These are phyloP conservation scores for Cryptosporidium parvum DNA, from an alignment of 169 alveolate genomes.

Conservation along the genomic window DNA sequence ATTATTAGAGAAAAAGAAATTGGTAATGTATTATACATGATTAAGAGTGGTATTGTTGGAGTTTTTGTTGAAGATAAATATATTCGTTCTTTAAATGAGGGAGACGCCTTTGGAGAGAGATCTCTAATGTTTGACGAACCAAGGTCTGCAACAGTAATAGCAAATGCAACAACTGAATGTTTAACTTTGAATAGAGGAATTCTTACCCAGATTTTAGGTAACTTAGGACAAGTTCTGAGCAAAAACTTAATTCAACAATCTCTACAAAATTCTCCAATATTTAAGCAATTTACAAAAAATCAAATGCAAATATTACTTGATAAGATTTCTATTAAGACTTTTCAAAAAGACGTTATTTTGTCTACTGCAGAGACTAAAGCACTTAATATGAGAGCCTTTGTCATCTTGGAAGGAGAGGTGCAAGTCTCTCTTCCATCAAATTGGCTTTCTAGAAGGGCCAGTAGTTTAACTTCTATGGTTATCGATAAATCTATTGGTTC, in stretches of 20 bases:
- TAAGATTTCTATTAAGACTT: conserved; percentile 19
- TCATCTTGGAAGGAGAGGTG: conserved; percentile 90
- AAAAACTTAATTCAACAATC: conserved; percentile 61
- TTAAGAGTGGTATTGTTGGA: conserved; percentile 90
- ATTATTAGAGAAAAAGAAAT: conserved; percentile 92
- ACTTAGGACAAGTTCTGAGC: conserved; percentile 86
- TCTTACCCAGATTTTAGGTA: conserved; percentile 87
- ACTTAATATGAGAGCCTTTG: conserved; percentile 70
- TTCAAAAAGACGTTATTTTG: not conserved
- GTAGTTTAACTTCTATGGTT: conserved; percentile 15
- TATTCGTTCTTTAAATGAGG: conserved; percentile 82
- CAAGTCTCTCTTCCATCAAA: conserved; percentile 56
- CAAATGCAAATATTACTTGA: conserved; percentile 60
- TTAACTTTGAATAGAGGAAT: conserved; percentile 87
- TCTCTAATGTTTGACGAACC: conserved; percentile 92
- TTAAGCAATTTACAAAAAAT: conserved; percentile 83
- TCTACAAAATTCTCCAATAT: conserved; percentile 86
- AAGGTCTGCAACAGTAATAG: conserved; percentile 93
- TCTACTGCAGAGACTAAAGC: conserved; percentile 42
- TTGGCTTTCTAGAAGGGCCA: conserved; percentile 51
- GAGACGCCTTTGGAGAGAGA: conserved; percentile 94
- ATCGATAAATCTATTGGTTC: conserved; percentile 62
- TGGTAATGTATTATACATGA: conserved; percentile 91
- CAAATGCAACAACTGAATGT: conserved; percentile 87
- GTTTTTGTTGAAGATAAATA: conserved; percentile 85